Conservation (phyloP, 345 rosid genomes). For the Syzygium oleosum region DNA sequence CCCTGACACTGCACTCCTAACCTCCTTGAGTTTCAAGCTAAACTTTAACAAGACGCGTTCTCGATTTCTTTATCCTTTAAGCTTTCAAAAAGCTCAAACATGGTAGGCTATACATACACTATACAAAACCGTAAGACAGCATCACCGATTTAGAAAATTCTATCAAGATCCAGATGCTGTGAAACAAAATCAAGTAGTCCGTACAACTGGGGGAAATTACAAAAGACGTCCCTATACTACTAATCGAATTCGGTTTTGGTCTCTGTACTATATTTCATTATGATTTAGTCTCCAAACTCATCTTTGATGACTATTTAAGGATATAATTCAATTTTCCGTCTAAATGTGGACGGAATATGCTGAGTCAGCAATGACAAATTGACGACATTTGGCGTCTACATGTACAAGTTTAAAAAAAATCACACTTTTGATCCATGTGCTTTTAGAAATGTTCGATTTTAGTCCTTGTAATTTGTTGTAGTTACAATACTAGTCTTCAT, state of each 20-base stretch:
- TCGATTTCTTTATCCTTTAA: not conserved
- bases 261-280: not conserved
- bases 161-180: not conserved
- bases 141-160: not conserved
- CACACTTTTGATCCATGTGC: not conserved
- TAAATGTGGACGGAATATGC: not conserved
- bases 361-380: not conserved
- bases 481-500: not conserved
- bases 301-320: not conserved
- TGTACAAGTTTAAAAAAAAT: not conserved
- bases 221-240: not conserved
- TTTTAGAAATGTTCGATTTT: not conserved
- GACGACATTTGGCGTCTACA: not conserved
- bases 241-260: not conserved
- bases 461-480: not conserved
- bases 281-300: not conserved
- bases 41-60: not conserved
- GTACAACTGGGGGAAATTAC: not conserved
- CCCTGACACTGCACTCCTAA: not conserved
- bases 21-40: not conserved
- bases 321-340: not conserved
- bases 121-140: not conserved
- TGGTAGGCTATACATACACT: not conserved
- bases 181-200: not conserved
- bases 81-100: not conserved